phyloP scores from a whole-genome alignment of 2,329 filamentous ascomycete species.

The Aureobasidium sp. region DNA sequence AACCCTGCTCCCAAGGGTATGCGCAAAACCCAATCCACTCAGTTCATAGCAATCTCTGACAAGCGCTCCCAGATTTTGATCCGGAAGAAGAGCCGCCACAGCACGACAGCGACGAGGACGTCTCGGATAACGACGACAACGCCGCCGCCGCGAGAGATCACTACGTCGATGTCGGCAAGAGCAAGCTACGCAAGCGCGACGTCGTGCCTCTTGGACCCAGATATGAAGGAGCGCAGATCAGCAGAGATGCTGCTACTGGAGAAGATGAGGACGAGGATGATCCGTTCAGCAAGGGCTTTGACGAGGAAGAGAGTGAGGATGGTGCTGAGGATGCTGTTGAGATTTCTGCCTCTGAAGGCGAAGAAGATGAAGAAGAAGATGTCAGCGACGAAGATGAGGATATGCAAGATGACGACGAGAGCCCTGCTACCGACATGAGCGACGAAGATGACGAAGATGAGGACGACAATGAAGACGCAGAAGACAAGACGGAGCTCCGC shows the following conservation, averaged over 20 bases:
- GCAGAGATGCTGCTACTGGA: constrained; percentile 54
- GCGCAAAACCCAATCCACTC: neutral
- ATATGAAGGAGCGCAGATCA: constrained; percentile 71
- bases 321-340: constrained; percentile 30
- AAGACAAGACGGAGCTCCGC: constrained; percentile 51
- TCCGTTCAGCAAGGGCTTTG: constrained; percentile 36
- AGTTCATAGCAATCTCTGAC: neutral
- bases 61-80: constrained; percentile 59
- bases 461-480: constrained; percentile 30
- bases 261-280: constrained; percentile 44
- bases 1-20: constrained; percentile 25
- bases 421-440: constrained; percentile 37
- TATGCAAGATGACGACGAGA: constrained; percentile 29
- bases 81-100: constrained; percentile 61
- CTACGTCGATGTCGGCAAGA: constrained; percentile 75
- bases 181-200: constrained; percentile 69
- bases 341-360: constrained; percentile 29
- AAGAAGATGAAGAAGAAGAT: constrained; percentile 18
- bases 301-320: constrained; percentile 38
- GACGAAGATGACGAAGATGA: constrained; percentile 30
- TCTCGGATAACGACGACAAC: constrained; percentile 36
- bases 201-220: constrained; percentile 62
- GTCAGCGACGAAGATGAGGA: constrained; percentile 22
- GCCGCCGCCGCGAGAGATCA: constrained; percentile 64
- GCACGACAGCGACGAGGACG: constrained; percentile 48